A percentile compares a stretch with the other conserved stretches of the same genome.
phyloP scores from a whole-genome alignment of 805 yeast species.

The Priceomyces medius region DNA sequence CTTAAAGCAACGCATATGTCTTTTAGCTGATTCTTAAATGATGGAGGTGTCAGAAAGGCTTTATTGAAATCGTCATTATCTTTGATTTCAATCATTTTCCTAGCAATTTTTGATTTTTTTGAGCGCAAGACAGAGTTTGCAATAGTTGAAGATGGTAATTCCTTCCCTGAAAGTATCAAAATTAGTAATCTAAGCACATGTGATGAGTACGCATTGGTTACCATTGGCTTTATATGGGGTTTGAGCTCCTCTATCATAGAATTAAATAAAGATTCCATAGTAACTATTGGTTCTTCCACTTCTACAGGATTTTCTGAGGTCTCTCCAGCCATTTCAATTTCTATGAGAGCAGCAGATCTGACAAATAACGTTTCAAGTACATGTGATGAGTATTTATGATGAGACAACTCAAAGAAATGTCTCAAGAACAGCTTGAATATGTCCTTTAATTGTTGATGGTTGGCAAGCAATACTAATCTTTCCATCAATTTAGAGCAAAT shows the following conservation, averaged over 20 bases:
- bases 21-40: conserved; percentile 61
- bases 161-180: conserved; percentile 72
- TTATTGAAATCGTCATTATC: conserved; percentile 71
- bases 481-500: conserved; percentile 93
- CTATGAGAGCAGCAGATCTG: conserved; percentile 70
- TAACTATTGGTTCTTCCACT: conserved; percentile 37
- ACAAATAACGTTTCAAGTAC: conserved; percentile 84
- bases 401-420: conserved; percentile 72
- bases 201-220: conserved; percentile 78
- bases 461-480: conserved; percentile 69
- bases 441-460: conserved; percentile 61
- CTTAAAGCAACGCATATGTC: conserved; percentile 46
- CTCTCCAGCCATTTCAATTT: conserved; percentile 61
- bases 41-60: conserved; percentile 65
- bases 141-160: conserved; percentile 68
- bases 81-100: conserved; percentile 87
- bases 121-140: conserved; percentile 75
- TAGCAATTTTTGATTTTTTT: conserved; percentile 80
- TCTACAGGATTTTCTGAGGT: conserved; percentile 37
- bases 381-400: conserved; percentile 91
- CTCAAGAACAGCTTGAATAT: conserved; percentile 68
- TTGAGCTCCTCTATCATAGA: conserved; percentile 66
- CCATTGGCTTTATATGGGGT: conserved; percentile 58
- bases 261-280: conserved; percentile 67
- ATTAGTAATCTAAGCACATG: conserved; percentile 78